phyloP scores from a whole-genome alignment of 148 eudicot species.

The Cornus controversa region DNA sequence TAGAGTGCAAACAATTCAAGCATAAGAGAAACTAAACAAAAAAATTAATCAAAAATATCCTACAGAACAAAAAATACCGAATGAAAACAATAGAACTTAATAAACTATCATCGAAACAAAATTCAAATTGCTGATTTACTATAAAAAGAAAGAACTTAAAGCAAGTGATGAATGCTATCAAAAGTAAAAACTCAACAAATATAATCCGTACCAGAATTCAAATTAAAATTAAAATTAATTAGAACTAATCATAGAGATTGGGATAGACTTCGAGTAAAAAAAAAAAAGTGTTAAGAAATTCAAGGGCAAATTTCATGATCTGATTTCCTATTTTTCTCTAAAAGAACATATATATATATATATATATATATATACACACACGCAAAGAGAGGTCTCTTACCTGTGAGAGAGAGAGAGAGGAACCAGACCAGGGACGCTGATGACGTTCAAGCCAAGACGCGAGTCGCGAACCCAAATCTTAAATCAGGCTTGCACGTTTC shows the following conservation, averaged over 20 bases:
- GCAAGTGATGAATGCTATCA: not conserved
- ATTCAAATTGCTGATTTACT: not conserved
- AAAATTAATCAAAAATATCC: not conserved
- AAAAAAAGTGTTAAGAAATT: too few species aligned
- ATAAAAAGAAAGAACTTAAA: not conserved
- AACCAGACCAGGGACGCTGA: not conserved
- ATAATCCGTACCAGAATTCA: not conserved
- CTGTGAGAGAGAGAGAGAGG: not conserved
- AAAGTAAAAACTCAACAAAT: not conserved
- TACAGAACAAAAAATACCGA: too few species aligned
- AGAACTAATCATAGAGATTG: not conserved
- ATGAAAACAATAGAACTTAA: not conserved
- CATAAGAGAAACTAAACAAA: too few species aligned
- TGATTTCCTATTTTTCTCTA: not conserved
- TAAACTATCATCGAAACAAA: not conserved
- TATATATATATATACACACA: too few species aligned
- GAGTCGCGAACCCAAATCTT: not conserved
- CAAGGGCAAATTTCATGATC: not conserved
- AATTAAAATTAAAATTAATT: not conserved
- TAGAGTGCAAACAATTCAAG: too few species aligned
- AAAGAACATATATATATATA: not conserved
- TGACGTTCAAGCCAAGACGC: not conserved
- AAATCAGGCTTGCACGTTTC: slow-evolving; percentile 6
- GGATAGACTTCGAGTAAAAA: not conserved
- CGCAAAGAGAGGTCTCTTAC: not conserved